A percentile compares a stretch with the other conserved stretches of the same genome.
Conservation (phyloP, 345 rosid species). For the Gossypium sturtianum region DNA sequence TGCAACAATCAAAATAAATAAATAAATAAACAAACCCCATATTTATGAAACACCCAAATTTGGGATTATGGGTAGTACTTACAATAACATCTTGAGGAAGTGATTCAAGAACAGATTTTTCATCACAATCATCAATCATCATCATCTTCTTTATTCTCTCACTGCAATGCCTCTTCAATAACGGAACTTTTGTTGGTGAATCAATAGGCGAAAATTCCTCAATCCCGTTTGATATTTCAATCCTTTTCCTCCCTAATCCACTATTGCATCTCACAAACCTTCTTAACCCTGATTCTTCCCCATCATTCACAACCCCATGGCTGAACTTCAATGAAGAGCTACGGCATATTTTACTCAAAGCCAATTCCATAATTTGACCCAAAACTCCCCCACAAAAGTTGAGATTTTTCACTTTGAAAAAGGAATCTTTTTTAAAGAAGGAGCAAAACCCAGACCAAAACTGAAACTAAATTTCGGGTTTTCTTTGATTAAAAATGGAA, state of each 20-base stretch:
- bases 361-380: slow-evolving; percentile 26
- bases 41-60: not conserved
- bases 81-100: slow-evolving; percentile 82
- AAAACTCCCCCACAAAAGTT: not conserved
- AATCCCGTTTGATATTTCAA: slow-evolving; percentile 33
- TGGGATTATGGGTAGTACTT: slow-evolving; percentile 4
- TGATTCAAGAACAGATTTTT: slow-evolving; percentile 46
- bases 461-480: not conserved
- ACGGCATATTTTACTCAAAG: slow-evolving; percentile 32
- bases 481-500: not conserved
- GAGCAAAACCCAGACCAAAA: not conserved
- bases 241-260: slow-evolving; percentile 71
- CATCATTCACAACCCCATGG: slow-evolving; percentile 11
- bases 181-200: slow-evolving; percentile 20
- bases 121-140: slow-evolving; percentile 11
- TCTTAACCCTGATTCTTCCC: slow-evolving; percentile 26
- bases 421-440: not conserved
- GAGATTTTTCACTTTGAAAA: too few species aligned
- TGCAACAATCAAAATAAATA: slow-evolving; percentile 16
- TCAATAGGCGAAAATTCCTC: slow-evolving; percentile 17
- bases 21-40: not conserved
- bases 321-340: slow-evolving; percentile 28
- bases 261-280: slow-evolving; percentile 43
- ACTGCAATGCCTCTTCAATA: slow-evolving; percentile 53
- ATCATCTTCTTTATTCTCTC: slow-evolving; percentile 6